Evolutionary conservation across 495 filamentous ascomycete genomes (phyloP), one percentile per base, ranked within the genome.

Genomic region (Venustampulla echinocandica): DNA sequence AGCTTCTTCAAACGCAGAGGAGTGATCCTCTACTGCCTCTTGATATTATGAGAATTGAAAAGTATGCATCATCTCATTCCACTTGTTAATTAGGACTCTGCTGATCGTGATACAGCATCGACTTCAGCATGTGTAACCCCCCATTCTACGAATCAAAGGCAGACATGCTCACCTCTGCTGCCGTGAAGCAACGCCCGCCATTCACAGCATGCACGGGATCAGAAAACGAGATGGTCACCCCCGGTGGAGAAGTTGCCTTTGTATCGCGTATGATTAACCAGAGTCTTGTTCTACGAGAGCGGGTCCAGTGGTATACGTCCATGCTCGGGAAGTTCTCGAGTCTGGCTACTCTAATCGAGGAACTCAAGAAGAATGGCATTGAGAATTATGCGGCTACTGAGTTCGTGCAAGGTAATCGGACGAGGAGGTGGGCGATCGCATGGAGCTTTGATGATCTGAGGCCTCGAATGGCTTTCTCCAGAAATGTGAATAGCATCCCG

Each of bases 61-160:
- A 60, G 75, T 76, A 60, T 35, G 17, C 9, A n/a, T 57, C 14
- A n/a, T 20, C 1, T 33, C 30, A n/a, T n/a, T n/a, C n/a, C n/a
- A n/a, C n/a, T n/a, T n/a, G 21, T 20, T 18, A n/a, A 23, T 28
- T 18, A 41, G 10, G 20, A 39, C 2, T 20, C 44, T 38, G n/a
- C 10, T 50, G 25, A 36, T 37, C 44, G 20, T 14, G 32, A 11
- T 22, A 2, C 42, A 82, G 76, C 3, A 70, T 94, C 27, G 85
- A 95, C 61, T 96, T 97, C 58, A 81, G 77, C 37, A 94, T 96
- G 80, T 89, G 81, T 64, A 98, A 98, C 54, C 92, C 92, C 1
- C 92, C 92, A 0, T 98, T 98, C 66, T 96, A 95, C 67, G 55
- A 72, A 17, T 90, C 86, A 2, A 67, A 72, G 14, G 62, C 72